Percentiles rank a stretch among this genome's conserved stretches.
These are phyloP conservation scores for Fusarium falciforme DNA, from an alignment of 2,329 filamentous ascomycete genomes.

Conservation along the genomic window DNA sequence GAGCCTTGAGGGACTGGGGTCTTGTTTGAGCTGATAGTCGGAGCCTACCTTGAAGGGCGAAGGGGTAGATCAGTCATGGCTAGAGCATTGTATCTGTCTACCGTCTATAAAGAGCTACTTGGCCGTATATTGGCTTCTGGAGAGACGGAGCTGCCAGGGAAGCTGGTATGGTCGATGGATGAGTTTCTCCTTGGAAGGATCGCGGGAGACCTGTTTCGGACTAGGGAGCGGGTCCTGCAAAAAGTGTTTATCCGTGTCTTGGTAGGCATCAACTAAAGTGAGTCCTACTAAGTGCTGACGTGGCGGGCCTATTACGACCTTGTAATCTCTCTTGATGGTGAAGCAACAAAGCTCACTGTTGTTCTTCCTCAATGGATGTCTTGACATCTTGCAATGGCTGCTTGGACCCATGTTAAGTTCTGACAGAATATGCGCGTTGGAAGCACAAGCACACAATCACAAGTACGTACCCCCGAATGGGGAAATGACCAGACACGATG, in stretches of 20 bases:
- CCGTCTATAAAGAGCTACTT: background rate
- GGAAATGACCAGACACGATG: background rate
- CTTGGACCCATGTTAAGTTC: background rate
- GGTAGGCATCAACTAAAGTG: background rate
- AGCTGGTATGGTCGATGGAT: background rate
- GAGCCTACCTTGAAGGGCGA: background rate
- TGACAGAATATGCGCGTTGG: background rate
- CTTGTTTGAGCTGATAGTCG: background rate
- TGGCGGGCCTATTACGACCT: background rate
- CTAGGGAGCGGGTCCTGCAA: background rate
- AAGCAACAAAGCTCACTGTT: background rate
- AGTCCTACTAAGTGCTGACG: background rate
- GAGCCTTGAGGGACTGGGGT: background rate
- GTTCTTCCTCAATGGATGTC: background rate
- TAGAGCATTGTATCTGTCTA: background rate
- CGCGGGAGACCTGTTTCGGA: background rate
- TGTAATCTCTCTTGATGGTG: background rate
- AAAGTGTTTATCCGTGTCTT: background rate
- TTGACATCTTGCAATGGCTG: background rate
- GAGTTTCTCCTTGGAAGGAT: background rate
- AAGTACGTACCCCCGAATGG: background rate
- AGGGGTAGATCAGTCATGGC: background rate
- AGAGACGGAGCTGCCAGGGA: background rate
- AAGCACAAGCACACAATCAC: background rate
- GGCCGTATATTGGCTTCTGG: background rate